Evolutionary conservation across 2,329 filamentous ascomycete species (phyloP).

Genomic region (Bipolaris bicolor): DNA sequence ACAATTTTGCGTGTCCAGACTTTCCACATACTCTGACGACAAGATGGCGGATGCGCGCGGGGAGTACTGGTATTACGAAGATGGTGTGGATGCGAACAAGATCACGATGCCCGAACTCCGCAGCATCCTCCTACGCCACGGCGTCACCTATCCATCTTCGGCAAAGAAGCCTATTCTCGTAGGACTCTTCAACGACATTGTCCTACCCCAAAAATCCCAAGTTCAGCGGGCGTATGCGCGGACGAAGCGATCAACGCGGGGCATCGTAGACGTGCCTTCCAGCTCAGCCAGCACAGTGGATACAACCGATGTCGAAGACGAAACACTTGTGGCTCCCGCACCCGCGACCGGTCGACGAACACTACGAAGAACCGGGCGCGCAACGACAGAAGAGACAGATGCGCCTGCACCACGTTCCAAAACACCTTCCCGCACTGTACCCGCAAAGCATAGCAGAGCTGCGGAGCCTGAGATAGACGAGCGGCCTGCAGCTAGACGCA

Average conservation of each 20-base stretch:
- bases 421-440: conserved; percentile 47
- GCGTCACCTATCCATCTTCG: conserved; percentile 81
- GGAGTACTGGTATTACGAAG: conserved; percentile 71
- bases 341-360: conserved; percentile 33
- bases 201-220: conserved; percentile 78
- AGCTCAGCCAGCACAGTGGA: conserved; percentile 67
- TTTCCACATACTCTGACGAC: background rate
- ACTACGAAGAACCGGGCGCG: conserved; percentile 48
- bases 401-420: conserved; percentile 33
- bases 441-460: conserved; percentile 53
- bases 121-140: conserved; percentile 88
- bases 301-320: conserved; percentile 61
- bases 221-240: conserved; percentile 76
- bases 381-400: conserved; percentile 49
- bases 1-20: background rate
- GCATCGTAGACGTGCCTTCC: conserved; percentile 73
- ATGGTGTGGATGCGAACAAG: conserved; percentile 81
- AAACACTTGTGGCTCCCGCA: conserved; percentile 54
- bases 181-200: conserved; percentile 78
- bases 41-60: conserved; percentile 44
- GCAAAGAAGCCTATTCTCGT: conserved; percentile 92
- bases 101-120: conserved; percentile 88
- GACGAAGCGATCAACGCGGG: conserved; percentile 84
- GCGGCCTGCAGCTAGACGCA: conserved; percentile 45
- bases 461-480: conserved; percentile 46